Percentiles rank a stretch among this genome's conserved stretches.
Conservation (phyloP, 2,329 filamentous ascomycete species). For the Didymella segeticola region DNA sequence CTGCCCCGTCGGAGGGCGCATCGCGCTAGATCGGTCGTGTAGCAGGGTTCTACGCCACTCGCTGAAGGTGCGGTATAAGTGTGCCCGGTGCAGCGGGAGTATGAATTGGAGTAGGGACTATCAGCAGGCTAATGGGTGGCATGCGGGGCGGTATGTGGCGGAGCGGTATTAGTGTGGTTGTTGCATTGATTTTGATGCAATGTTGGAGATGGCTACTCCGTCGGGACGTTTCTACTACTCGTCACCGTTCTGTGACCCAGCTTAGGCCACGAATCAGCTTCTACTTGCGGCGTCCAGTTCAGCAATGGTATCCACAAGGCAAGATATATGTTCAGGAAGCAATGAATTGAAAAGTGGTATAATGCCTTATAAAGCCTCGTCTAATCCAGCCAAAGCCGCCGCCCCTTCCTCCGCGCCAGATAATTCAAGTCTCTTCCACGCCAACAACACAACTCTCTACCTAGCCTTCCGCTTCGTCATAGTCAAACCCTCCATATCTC, state of each 20-base stretch:
- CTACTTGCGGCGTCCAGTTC: too few species aligned
- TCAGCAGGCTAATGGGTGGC: not conserved
- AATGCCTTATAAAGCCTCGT: conserved; percentile 3
- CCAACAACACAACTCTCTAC: not conserved
- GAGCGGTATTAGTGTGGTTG: too few species aligned
- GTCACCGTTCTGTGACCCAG: too few species aligned
- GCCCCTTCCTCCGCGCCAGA: too few species aligned
- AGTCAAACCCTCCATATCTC: conserved; percentile 32
- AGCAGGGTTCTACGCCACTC: not conserved
- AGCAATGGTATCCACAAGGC: too few species aligned
- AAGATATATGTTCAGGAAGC: not conserved
- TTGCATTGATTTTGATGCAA: too few species aligned
- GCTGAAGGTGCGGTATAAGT: not conserved
- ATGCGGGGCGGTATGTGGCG: not conserved
- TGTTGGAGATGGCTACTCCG: too few species aligned
- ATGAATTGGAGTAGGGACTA: not conserved
- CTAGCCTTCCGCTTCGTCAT: conserved; percentile 30
- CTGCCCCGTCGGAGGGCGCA: not conserved
- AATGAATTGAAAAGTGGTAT: conserved; percentile 13
- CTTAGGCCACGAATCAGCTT: too few species aligned
- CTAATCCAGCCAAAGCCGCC: not conserved
- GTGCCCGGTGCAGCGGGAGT: not conserved
- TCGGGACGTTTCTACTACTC: too few species aligned
- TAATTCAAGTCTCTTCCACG: too few species aligned
- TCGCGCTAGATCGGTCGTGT: not conserved